Evolutionary conservation across 805 yeast species (phyloP).

Genomic region (Myxozyma melibiosi): DNA sequence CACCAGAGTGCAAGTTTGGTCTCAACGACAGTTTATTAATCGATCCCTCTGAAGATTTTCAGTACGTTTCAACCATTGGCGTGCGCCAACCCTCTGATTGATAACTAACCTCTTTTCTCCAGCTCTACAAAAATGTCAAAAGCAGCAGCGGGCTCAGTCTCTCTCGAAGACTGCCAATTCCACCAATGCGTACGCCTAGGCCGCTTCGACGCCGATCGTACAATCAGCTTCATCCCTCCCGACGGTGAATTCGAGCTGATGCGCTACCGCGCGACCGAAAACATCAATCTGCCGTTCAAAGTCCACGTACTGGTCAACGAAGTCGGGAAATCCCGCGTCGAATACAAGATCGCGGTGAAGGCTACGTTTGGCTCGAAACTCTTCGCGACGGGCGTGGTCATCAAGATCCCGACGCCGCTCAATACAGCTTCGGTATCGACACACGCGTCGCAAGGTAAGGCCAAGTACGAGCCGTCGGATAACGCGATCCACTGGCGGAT

Average conservation of each 20-base stretch:
- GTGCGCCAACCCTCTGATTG: neutral
- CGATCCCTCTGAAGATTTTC: slow-evolving; percentile 34
- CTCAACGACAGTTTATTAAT: slow-evolving; percentile 57
- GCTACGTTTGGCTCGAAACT: slow-evolving; percentile 59
- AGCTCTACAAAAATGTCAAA: slow-evolving; percentile 33
- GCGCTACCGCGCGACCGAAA: slow-evolving; percentile 63
- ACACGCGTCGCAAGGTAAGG: slow-evolving; percentile 60
- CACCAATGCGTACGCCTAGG: slow-evolving; percentile 78
- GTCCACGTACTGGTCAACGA: slow-evolving; percentile 58
- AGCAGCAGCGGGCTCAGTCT: slow-evolving; percentile 54
- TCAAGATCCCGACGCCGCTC: slow-evolving; percentile 72
- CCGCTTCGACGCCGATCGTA: slow-evolving; percentile 62
- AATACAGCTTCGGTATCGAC: slow-evolving; percentile 54
- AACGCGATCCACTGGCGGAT: slow-evolving; percentile 70
- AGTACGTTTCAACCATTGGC: neutral
- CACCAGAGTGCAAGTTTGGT: slow-evolving; percentile 82
- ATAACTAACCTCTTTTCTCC: neutral
- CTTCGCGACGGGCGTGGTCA: slow-evolving; percentile 62
- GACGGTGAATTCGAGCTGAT: slow-evolving; percentile 79
- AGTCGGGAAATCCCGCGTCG: slow-evolving; percentile 50
- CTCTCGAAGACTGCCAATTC: slow-evolving; percentile 74
- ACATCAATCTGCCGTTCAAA: slow-evolving; percentile 69
- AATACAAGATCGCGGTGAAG: slow-evolving; percentile 61
- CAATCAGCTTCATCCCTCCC: slow-evolving; percentile 77
- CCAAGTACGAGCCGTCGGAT: slow-evolving; percentile 68